Evolutionary conservation across 768 basidiomycete species (phyloP).

Genomic region (Floccularia luteovirens): DNA sequence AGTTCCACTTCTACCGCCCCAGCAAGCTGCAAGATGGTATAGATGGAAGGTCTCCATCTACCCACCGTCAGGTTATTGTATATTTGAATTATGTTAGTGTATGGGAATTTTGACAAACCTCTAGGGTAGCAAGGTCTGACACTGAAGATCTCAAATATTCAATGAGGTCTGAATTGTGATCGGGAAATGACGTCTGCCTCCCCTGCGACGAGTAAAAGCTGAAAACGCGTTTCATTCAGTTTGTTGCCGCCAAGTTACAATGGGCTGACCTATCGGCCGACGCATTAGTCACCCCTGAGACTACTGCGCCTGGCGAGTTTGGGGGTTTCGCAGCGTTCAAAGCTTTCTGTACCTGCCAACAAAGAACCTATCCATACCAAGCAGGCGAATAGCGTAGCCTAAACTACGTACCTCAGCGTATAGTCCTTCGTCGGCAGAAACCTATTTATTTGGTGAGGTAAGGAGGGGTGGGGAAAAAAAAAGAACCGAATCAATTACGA

Average conservation of each 20-base stretch:
- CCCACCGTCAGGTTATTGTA: constrained; percentile 2
- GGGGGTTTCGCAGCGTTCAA: constrained; percentile 37
- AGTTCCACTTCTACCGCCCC: constrained; percentile 31
- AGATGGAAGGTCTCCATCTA: constrained; percentile 87
- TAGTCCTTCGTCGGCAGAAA: constrained; percentile 49
- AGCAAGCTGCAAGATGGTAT: constrained; percentile 70
- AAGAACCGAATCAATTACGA: constrained; percentile 29
- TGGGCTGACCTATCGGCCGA: constrained; percentile 64
- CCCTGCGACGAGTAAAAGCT: constrained; percentile 89
- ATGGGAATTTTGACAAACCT: constrained; percentile 37
- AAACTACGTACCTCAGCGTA: constrained; percentile 34
- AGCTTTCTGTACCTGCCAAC: constrained; percentile 35
- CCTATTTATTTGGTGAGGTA: constrained; percentile 36
- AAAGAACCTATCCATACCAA: constrained; percentile 4
- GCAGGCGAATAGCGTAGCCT: neutral
- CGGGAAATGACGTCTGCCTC: constrained; percentile 72
- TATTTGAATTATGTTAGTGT: constrained; percentile 1
- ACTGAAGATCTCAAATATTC: constrained; percentile 42
- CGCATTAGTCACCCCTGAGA: constrained; percentile 55
- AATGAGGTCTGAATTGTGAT: constrained; percentile 62
- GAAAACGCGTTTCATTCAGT: constrained; percentile 3
- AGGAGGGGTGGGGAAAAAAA: constrained; percentile 2
- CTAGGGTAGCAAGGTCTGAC: constrained; percentile 55
- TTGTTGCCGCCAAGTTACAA: neutral
- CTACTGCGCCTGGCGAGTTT: constrained; percentile 24